phyloP scores from a whole-genome alignment of 495 filamentous ascomycete genomes.

The Staphylotrichum longicolle region DNA sequence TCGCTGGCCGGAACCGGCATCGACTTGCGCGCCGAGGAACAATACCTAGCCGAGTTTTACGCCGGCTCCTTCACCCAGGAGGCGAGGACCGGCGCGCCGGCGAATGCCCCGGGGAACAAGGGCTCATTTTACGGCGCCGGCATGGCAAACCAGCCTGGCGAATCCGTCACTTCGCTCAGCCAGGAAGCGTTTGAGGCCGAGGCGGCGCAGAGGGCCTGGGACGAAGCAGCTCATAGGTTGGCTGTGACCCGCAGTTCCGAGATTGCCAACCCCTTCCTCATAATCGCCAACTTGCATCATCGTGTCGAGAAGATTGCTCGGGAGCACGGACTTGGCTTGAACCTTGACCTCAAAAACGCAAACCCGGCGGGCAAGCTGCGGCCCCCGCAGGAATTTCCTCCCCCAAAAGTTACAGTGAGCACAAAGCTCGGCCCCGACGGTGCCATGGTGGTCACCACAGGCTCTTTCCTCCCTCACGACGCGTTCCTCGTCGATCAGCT shows the following conservation, averaged over 20 bases:
- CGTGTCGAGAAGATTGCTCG: constrained; percentile 60
- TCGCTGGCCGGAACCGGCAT: constrained; percentile 76
- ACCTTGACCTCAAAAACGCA: constrained; percentile 46
- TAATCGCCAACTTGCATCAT: constrained; percentile 44
- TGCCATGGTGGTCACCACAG: constrained; percentile 54
- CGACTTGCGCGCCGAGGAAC: constrained; percentile 79
- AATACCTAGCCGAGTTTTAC: constrained; percentile 61
- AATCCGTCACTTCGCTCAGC: constrained; percentile 45
- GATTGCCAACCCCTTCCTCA: constrained; percentile 40
- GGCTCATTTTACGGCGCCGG: constrained; percentile 59
- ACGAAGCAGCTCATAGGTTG: constrained; percentile 43
- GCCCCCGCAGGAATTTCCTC: constrained; percentile 52
- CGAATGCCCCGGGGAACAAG: constrained; percentile 47
- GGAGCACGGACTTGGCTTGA: constrained; percentile 57
- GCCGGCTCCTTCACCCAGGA: constrained; percentile 37
- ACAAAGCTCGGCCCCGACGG: constrained; percentile 51
- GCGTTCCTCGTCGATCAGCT: constrained; percentile 70
- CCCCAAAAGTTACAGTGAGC: constrained; percentile 33
- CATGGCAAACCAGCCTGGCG: constrained; percentile 53
- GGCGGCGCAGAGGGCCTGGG: constrained; percentile 47
- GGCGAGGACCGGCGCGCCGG: constrained; percentile 46
- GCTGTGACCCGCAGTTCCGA: constrained; percentile 48
- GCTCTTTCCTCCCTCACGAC: constrained; percentile 64
- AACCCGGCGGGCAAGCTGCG: constrained; percentile 44
- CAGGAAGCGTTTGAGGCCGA: constrained; percentile 53